A percentile compares a stretch with the other conserved stretches of the same genome.
phyloP scores from a whole-genome alignment of 2,329 filamentous ascomycete genomes.

The Claviceps sp. region DNA sequence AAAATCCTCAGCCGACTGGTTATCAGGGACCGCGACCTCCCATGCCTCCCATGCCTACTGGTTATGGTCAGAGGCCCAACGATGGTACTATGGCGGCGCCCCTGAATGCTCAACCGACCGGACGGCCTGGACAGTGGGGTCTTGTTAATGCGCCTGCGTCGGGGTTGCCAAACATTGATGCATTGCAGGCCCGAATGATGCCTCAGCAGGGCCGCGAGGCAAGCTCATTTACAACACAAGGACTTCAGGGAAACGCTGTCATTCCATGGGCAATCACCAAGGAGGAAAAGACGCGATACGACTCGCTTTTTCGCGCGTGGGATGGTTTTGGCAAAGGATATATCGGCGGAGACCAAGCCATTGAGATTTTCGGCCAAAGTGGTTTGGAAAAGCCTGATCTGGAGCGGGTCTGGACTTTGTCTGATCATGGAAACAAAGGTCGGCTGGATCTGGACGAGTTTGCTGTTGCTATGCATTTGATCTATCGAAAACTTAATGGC shows the following conservation, averaged over 20 bases:
- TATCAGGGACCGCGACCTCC: conserved; percentile 79
- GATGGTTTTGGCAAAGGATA: conserved; percentile 88
- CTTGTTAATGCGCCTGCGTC: conserved; percentile 85
- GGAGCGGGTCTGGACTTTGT: conserved; percentile 87
- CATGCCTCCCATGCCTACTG: conserved; percentile 65
- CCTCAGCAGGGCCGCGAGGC: conserved; percentile 84
- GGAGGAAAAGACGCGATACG: conserved; percentile 94
- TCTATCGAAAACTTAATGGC: conserved; percentile 92
- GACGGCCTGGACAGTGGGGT: conserved; percentile 91
- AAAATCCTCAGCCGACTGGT: conserved; percentile 61
- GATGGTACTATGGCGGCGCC: conserved; percentile 49
- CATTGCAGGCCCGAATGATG: conserved; percentile 90
- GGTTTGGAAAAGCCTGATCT: conserved; percentile 82
- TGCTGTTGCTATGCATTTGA: conserved; percentile 96
- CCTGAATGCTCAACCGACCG: conserved; percentile 88
- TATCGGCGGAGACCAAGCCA: conserved; percentile 81
- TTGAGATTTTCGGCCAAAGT: conserved; percentile 95
- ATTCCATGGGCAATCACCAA: conserved; percentile 99
- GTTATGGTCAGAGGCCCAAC: conserved; percentile 35
- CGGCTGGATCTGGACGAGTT: conserved; percentile 94
- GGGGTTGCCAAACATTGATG: conserved; percentile 87
- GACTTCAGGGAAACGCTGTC: conserved; percentile 82
- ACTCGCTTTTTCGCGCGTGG: conserved; percentile 90
- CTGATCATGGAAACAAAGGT: conserved; percentile 88
- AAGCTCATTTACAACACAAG: conserved; percentile 69